Base-by-base conservation (phyloP, 2,329 filamentous ascomycete species). In the Colletotrichum sp. region DNA sequence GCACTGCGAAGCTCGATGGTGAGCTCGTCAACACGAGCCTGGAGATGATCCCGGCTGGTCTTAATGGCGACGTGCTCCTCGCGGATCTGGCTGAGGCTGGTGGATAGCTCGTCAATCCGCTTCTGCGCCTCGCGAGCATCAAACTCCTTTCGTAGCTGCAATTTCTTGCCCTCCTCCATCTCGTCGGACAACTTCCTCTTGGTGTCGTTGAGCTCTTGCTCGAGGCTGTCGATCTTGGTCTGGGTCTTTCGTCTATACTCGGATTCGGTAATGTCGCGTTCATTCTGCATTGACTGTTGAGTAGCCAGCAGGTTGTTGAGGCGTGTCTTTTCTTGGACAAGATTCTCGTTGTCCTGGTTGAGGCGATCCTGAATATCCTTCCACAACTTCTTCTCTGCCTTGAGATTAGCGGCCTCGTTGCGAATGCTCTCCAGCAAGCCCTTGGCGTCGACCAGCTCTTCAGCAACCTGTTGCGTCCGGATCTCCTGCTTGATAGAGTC, bases 301-400 rank as follows among this genome's bases (percentile, higher is more conserved):
- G 95, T 96, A 6, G 94, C 91, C 61, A 98, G 92, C 36, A 98
- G 89, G 72, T 92, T 93, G 84, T 96, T 98, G 6, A 99, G 90
- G 34, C 96, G 92, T 61, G 93, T 92, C 78, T 96, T 95, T 83
- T 99, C 97, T 76, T 98, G 95, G 57, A 94, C 90, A 14, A 99
- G 88, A 24, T 87, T 92, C 81, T 98, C 95, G 78, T 97, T 98
- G 81, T 99, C 96, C 80, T 97, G 95, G 77, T 92, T 94, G 59
- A 99, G 89, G 68, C 98, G 93, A 78, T 95, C 93, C 83, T 99
- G 96, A 39, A 98, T 98, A 72, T 94, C 95, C 86, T 97, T 98
- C 94, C 95, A 98, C 12, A 99, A 89, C 48, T 95, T 94, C 86
- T 98, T 98, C 84, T 99, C 96, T 0, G 96, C 96, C 84, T 98